phyloP scores from a whole-genome alignment of 331 rosid genomes.

The Spiraea crenata region DNA sequence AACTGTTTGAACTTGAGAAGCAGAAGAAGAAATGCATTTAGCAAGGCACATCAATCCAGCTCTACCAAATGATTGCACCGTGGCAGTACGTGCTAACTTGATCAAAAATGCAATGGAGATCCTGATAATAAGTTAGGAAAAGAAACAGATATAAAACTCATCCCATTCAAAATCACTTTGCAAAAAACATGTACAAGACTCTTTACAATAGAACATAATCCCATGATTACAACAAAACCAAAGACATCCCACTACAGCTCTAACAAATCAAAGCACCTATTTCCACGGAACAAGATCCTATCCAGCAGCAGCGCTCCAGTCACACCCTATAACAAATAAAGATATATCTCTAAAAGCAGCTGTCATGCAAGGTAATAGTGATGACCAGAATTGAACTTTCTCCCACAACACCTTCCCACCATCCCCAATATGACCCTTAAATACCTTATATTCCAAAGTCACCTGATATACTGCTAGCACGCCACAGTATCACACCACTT shows the following conservation, averaged over 20 bases:
- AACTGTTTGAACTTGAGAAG: constrained; percentile 38
- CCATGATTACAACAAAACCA: background rate
- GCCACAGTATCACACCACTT: background rate
- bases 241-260: background rate
- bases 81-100: constrained; percentile 70
- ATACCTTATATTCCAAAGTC: background rate
- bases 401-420: background rate
- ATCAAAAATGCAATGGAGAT: constrained; percentile 52
- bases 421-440: background rate
- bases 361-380: background rate
- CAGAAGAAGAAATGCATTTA: constrained; percentile 84
- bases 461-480: background rate
- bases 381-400: background rate
- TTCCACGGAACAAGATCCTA: background rate
- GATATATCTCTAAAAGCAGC: constrained; percentile 1
- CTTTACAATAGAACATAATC: background rate
- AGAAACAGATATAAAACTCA: constrained; percentile 4
- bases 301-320: background rate
- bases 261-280: background rate
- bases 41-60: constrained; percentile 88
- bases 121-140: constrained; percentile 46
- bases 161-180: background rate
- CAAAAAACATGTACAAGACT: background rate
- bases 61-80: constrained; percentile 70
- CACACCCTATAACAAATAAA: background rate